Percentiles rank a stretch among this genome's conserved stretches.
Conservation (phyloP, 768 basidiomycete species). For the Ramaria rubella region DNA sequence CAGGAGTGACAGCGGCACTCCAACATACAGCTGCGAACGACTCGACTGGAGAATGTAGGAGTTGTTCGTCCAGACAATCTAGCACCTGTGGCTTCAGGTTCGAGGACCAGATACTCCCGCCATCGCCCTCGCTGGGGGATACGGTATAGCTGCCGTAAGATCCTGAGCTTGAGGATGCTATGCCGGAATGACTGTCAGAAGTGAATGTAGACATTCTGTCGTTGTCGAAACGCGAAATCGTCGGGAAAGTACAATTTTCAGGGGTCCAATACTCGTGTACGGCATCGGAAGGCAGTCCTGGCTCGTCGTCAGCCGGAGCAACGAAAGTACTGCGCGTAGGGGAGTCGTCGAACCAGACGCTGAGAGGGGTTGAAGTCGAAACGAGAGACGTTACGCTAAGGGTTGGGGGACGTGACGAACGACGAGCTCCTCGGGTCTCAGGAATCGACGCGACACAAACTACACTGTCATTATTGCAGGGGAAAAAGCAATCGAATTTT, state of each 20-base stretch:
- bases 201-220: neutral
- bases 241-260: neutral
- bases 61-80: conserved; percentile 6
- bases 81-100: neutral
- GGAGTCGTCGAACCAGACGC: conserved; percentile 7
- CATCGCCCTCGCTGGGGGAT: neutral
- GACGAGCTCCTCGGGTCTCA: neutral
- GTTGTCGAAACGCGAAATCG: neutral
- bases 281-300: neutral
- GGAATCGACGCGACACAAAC: neutral
- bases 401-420: neutral
- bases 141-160: neutral
- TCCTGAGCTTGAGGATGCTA: neutral
- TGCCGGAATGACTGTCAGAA: neutral
- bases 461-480: neutral
- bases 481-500: neutral
- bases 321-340: neutral
- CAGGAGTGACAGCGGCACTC: conserved; percentile 1
- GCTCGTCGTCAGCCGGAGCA: neutral
- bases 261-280: neutral
- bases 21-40: conserved; percentile 10
- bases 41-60: conserved; percentile 5
- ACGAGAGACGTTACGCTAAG: neutral
- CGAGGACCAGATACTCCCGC: neutral
- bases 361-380: neutral